Base-by-base conservation (phyloP, 176 grass and related monocot genomes). In the Puya raimondii region DNA sequence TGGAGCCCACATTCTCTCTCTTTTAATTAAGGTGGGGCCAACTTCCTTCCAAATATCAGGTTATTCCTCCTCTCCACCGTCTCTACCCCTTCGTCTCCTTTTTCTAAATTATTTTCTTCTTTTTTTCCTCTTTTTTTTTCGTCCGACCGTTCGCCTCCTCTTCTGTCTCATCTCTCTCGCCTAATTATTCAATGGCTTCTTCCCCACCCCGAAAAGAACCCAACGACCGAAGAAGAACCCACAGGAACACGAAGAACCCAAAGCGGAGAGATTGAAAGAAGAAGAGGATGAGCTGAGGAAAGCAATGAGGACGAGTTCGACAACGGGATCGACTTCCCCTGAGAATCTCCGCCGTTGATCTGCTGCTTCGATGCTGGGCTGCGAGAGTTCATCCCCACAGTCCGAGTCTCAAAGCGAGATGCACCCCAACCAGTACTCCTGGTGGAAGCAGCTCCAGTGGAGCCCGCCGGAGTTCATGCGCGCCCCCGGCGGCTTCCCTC, bases 321-420 rank as follows among this genome's bases (percentile, higher is more conserved):
- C 23, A 67, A 67, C 9, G 74, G 11, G 3, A 70, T 54, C 20
- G 78, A 90, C 58, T 26, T 81, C 23, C 66, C 80, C 16, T 58
- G 79, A 67, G 73, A 76, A 3, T 78, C 78, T 48, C 81, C 89
- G 64, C 83, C 81, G 48, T 82, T 91, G 58, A 79, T 89, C 17
- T 92, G 93, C 80, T 90, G 82, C 79, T 85, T 92, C 74, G 89
- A 86, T 12, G 86, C 86, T 67, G 84, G 74, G 33, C 81, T 80
- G 67, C 79, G 93, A 75, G 93, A 97, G 75, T 97, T 92, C 79
- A 76, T 92, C 33, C 86, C 93, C 1, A 87, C 79, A 2, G 93
- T 97, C 65, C 83, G 79, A 18, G 84, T 97, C 75, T 97, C 89
- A 33, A 86, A 92, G 72, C 49, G 86, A 85, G 86, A 97, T 89